Percentiles rank a stretch among this genome's conserved stretches.
Conservation (phyloP, 257 asterid species). For the Dorcoceras hygrometricum region DNA sequence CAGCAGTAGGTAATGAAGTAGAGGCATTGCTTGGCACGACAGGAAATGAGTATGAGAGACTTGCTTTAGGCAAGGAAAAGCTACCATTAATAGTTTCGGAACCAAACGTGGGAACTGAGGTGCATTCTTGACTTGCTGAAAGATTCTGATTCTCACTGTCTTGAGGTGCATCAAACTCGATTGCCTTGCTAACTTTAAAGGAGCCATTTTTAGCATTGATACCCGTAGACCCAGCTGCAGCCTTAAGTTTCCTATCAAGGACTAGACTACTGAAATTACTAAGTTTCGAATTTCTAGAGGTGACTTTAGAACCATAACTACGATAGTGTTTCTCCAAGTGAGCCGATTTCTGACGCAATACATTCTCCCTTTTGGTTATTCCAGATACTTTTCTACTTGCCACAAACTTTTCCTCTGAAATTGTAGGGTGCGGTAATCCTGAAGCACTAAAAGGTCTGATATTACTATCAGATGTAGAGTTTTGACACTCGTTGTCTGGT, state of each 20-base stretch:
- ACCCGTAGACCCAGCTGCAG: constrained; percentile 58
- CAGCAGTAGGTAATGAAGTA: constrained; percentile 62
- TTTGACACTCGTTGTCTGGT: constrained; percentile 47
- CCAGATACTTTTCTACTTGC: constrained; percentile 68
- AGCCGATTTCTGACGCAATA: constrained; percentile 69
- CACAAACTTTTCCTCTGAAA: constrained; percentile 56
- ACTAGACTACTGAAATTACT: constrained; percentile 58
- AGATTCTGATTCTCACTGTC: constrained; percentile 37
- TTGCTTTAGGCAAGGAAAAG: constrained; percentile 39
- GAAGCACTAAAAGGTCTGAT: constrained; percentile 54
- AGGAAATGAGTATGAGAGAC: constrained; percentile 35
- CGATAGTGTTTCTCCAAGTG: constrained; percentile 74
- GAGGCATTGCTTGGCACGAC: constrained; percentile 28
- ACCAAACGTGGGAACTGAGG: constrained; percentile 53
- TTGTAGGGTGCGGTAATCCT: constrained; percentile 44
- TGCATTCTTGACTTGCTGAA: constrained; percentile 39
- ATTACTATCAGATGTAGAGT: constrained; percentile 26
- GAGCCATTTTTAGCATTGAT: constrained; percentile 44
- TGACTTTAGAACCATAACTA: constrained; percentile 57
- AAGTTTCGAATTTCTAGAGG: constrained; percentile 52
- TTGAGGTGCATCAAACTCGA: constrained; percentile 43
- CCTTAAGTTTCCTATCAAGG: constrained; percentile 75
- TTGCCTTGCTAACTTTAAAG: constrained; percentile 40
- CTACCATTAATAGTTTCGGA: constrained; percentile 32
- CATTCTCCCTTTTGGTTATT: constrained; percentile 66